Base-by-base conservation (phyloP, 2,329 filamentous ascomycete species). In the Trichophyton verrucosum region DNA sequence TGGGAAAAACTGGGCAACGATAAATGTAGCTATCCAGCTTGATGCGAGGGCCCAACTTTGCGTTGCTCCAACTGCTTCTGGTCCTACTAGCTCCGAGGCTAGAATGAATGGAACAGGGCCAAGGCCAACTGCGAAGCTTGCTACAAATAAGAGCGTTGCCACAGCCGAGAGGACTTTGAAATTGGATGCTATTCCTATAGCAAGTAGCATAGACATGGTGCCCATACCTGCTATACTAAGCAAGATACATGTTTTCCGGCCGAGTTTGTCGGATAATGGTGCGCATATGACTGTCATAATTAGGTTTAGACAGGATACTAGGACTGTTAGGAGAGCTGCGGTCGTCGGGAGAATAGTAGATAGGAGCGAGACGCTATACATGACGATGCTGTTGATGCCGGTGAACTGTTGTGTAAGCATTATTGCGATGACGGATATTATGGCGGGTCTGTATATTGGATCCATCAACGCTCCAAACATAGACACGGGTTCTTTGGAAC, bases 91-190 rank as follows among this genome's bases (percentile, higher is more conserved):
- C 74, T 97, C 94, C 1, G 89, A 91, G 0, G 91, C 87, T 55
- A 99, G 81, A 66, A 97, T 95, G 73, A 97, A 99, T 0, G 94
- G 94, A 0, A 99, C 89, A 0, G 94, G 94, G 0, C 94, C 94
- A 0, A 99, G 81, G 0, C 94, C 94, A 13, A 96, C 82, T 0
- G 89, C 94, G 67, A 96, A 99, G 69, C 88, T 90, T 3, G 84
- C 86, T 1, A 97, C 94, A 68, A 97, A 99, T 27, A 87, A 76
- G 9, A 96, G 78, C 0, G 95, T 91, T 0, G 89, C 84, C 0
- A 95, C 70, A 0, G 90, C 91, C 0, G 90, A 95, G 11, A 96
- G 76, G 2, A 88, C 75, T 68, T 91, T 87, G 66, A 88, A 74
- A 27, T 82, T 81, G 64, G 84, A 83, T 56, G 87, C 81, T 62